These are phyloP conservation scores for Hortiboletus campestris DNA, from an alignment of 768 basidiomycete genomes.

Conservation along the genomic window DNA sequence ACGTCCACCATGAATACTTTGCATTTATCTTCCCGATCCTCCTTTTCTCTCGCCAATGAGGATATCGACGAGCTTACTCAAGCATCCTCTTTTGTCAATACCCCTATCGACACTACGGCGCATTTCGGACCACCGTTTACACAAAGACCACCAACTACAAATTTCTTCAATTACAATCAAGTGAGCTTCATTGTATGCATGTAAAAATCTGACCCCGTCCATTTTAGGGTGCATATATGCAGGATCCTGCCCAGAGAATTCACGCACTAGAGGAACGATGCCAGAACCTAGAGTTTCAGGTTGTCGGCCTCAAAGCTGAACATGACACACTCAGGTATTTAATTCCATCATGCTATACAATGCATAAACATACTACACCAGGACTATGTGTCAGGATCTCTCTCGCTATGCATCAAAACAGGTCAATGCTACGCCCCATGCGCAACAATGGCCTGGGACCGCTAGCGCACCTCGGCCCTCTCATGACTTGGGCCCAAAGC, in stretches of 20 bases:
- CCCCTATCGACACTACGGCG: not conserved
- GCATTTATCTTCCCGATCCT: not conserved
- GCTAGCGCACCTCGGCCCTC: not conserved
- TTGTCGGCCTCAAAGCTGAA: not conserved
- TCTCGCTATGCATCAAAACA: not conserved
- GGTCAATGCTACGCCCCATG: not conserved
- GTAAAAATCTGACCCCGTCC: not conserved
- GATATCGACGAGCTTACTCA: not conserved
- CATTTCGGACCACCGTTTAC: not conserved
- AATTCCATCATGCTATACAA: not conserved
- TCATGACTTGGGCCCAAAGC: not conserved
- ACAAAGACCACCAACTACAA: not conserved
- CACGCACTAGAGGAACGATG: not conserved
- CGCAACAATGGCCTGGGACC: too few species aligned
- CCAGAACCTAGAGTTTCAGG: not conserved
- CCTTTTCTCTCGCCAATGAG: not conserved
- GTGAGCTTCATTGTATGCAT: not conserved
- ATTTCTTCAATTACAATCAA: not conserved
- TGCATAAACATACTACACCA: not conserved
- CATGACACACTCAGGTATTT: not conserved
- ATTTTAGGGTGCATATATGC: constrained; percentile 6
- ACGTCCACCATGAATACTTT: not conserved
- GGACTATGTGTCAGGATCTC: not conserved
- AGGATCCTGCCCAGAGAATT: not conserved
- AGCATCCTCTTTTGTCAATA: not conserved